These are phyloP conservation scores for Chalciporus sphaerocephalus DNA, from an alignment of 768 basidiomycete genomes.

Conservation along the genomic window DNA sequence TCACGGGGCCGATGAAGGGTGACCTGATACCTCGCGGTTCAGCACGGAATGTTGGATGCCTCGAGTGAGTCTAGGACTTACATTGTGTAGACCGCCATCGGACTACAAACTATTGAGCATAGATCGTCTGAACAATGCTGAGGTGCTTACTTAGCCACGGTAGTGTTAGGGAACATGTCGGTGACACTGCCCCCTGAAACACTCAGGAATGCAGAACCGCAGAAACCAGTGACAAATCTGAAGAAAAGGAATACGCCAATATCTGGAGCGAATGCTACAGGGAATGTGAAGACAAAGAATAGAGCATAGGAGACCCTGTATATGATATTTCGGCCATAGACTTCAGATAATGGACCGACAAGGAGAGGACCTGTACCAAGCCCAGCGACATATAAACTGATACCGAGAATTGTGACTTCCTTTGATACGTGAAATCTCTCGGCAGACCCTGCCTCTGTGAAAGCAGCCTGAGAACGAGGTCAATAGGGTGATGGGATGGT, in stretches of 20 bases:
- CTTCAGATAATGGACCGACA: constrained; percentile 43
- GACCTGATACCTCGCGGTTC: constrained; percentile 22
- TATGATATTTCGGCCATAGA: constrained; percentile 52
- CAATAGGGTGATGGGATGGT: neutral
- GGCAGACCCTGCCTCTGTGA: constrained; percentile 58
- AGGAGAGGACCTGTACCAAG: constrained; percentile 33
- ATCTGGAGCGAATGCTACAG: constrained; percentile 70
- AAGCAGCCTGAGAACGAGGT: constrained; percentile 42
- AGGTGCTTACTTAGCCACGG: constrained; percentile 53
- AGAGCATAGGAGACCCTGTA: constrained; percentile 57
- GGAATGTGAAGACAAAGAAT: constrained; percentile 63
- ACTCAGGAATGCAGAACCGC: constrained; percentile 53
- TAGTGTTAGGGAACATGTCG: constrained; percentile 51
- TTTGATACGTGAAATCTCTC: constrained; percentile 47
- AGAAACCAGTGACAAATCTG: constrained; percentile 52
- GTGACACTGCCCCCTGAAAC: constrained; percentile 60
- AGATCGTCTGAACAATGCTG: neutral
- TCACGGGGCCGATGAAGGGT: constrained; percentile 54
- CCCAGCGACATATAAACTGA: constrained; percentile 43
- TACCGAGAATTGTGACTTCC: constrained; percentile 46
- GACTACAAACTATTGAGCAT: constrained; percentile 30
- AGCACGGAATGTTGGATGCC: neutral
- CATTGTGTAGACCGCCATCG: constrained; percentile 54
- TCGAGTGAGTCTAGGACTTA: constrained; percentile 15
- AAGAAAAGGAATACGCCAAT: constrained; percentile 62